A percentile compares a stretch with the other conserved stretches of the same genome.
Conservation (phyloP, 73 alveolate genomes). For the Uronychia setigera region DNA sequence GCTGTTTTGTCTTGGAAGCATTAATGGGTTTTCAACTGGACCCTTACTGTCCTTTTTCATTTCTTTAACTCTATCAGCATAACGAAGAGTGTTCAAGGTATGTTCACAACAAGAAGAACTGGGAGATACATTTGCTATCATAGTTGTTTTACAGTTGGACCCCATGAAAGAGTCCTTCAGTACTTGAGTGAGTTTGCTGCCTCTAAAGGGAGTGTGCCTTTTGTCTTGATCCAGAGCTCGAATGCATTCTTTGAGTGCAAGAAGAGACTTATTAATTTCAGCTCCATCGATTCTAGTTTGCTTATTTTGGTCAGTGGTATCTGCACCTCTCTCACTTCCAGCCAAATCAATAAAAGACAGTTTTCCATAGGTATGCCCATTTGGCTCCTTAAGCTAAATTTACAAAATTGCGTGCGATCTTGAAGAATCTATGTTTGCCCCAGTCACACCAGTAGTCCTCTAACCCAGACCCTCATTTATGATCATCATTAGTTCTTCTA, state of each 20-base stretch:
- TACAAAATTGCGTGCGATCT: constrained; percentile 95
- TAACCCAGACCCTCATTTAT: constrained; percentile 84
- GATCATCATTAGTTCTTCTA: constrained; percentile 85
- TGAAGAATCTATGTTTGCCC: constrained; percentile 96
- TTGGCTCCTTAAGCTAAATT: constrained; percentile 75
- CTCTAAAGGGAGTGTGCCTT: constrained; percentile 99
- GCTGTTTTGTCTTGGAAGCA: constrained; percentile 58
- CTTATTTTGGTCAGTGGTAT: constrained; percentile 93
- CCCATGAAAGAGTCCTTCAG: constrained; percentile 99
- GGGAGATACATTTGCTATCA: constrained; percentile 99
- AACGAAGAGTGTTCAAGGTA: constrained; percentile 98
- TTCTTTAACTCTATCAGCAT: constrained; percentile 99
- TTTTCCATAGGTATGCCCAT: constrained; percentile 85
- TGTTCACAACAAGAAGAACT: constrained; percentile 97
- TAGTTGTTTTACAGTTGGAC: constrained; percentile 98
- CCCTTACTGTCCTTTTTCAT: constrained; percentile 87
- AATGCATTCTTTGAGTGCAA: constrained; percentile 99
- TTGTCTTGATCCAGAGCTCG: constrained; percentile 99
- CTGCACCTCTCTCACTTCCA: constrained; percentile 99
- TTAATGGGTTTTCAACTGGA: constrained; percentile 65
- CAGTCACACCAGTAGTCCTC: constrained; percentile 95
- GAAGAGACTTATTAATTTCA: constrained; percentile 98
- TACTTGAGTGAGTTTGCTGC: constrained; percentile 98
- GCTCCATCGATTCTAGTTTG: constrained; percentile 99
- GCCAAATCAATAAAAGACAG: constrained; percentile 99